These are phyloP conservation scores for Quillaja saponaria DNA, from an alignment of 306 rosid species.

Conservation along the genomic window DNA sequence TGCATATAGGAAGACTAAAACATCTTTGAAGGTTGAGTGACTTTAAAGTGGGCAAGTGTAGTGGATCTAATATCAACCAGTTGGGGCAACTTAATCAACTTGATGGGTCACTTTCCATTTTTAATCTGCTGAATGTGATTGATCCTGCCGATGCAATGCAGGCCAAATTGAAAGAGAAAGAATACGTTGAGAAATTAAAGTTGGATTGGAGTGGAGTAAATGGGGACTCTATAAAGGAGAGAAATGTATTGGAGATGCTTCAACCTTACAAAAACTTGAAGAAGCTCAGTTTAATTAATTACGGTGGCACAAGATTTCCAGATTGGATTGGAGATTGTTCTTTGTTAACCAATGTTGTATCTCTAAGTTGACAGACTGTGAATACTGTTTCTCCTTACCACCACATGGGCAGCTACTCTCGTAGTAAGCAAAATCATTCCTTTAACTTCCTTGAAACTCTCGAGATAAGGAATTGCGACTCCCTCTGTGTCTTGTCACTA, in stretches of 20 bases:
- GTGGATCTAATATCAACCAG: slow-evolving; percentile 4
- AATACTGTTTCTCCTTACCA: neutral
- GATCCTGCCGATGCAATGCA: neutral
- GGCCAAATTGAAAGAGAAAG: slow-evolving; percentile 21
- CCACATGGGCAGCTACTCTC: slow-evolving; percentile 14
- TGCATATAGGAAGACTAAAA: neutral
- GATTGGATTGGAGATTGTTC: slow-evolving; percentile 9
- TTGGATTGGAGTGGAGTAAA: neutral
- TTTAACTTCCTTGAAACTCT: neutral
- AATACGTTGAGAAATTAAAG: slow-evolving; percentile 1
- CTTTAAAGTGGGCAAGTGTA: neutral
- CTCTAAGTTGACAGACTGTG: fast-evolving
- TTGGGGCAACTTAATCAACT: slow-evolving; percentile 7
- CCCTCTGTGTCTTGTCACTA: neutral
- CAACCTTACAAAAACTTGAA: slow-evolving; percentile 14
- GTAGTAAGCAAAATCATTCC: no score
- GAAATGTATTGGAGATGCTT: slow-evolving; percentile 1
- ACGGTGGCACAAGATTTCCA: slow-evolving; percentile 11
- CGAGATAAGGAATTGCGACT: neutral
- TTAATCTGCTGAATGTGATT: neutral
- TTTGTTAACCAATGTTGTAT: neutral
- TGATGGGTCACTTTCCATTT: slow-evolving; percentile 13
- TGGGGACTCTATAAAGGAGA: neutral
- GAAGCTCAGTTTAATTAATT: neutral
- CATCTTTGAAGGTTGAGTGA: neutral